A percentile compares a stretch with the other conserved stretches of the same genome.
Conservation (phyloP, 2,329 filamentous ascomycete species). For the Aspergillus sp. region DNA sequence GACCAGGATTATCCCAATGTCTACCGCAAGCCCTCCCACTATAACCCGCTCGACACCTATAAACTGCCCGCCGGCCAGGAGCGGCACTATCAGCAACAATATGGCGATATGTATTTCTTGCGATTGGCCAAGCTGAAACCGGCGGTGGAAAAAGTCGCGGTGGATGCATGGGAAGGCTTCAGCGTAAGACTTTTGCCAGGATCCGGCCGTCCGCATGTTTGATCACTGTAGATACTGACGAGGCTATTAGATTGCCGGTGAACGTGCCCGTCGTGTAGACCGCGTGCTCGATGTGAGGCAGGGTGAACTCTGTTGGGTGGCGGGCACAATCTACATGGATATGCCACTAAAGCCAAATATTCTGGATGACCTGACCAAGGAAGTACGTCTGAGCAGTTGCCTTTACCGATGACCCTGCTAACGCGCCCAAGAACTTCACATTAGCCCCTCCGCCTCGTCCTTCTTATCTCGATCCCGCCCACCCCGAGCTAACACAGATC, state of each 20-base stretch:
- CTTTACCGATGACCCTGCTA: not conserved
- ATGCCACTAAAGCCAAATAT: slow-evolving; percentile 96
- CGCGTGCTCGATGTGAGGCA: slow-evolving; percentile 93
- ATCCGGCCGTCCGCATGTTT: not conserved
- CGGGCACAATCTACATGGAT: slow-evolving; percentile 94
- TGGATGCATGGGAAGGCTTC: slow-evolving; percentile 73
- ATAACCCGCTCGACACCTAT: slow-evolving; percentile 75
- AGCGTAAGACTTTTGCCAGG: slow-evolving; percentile 44
- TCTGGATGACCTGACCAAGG: slow-evolving; percentile 89
- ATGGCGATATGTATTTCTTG: slow-evolving; percentile 95
- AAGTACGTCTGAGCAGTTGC: slow-evolving; percentile 57
- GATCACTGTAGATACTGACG: not conserved
- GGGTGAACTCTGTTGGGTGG: slow-evolving; percentile 92
- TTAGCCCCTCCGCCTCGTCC: slow-evolving; percentile 73
- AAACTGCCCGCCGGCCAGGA: slow-evolving; percentile 62
- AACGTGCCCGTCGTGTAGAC: slow-evolving; percentile 73
- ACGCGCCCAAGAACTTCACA: slow-evolving; percentile 70
- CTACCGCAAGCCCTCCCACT: slow-evolving; percentile 59
- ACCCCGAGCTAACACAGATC: slow-evolving; percentile 55
- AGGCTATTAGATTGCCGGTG: slow-evolving; percentile 63
- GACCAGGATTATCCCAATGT: slow-evolving; percentile 42
- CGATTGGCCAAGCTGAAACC: slow-evolving; percentile 86
- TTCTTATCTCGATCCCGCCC: slow-evolving; percentile 66
- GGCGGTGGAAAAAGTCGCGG: slow-evolving; percentile 71
- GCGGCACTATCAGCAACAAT: slow-evolving; percentile 87